Percentiles rank a stretch among this genome's conserved stretches.
These are phyloP conservation scores for Metschnikowia lochheadii DNA, from an alignment of 805 yeast genomes.

Conservation along the genomic window DNA sequence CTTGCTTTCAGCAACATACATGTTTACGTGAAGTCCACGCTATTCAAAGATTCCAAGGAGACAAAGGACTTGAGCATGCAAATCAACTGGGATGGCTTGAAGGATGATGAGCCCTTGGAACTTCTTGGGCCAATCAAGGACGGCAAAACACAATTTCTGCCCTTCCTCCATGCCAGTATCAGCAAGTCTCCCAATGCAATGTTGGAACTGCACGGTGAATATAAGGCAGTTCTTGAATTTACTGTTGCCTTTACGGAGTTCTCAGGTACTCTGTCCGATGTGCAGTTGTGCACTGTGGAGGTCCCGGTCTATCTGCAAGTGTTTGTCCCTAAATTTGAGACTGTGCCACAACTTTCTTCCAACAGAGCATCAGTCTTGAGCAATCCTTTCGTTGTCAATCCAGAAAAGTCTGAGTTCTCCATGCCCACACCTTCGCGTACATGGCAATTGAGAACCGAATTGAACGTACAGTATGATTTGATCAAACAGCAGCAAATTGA, in stretches of 20 bases:
- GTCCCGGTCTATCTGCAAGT: conserved; percentile 24
- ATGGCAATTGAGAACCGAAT: conserved; percentile 24
- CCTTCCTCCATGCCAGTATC: conserved; percentile 22
- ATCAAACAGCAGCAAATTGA: conserved; percentile 13
- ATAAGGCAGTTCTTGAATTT: conserved; percentile 20
- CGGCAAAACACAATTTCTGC: conserved; percentile 6
- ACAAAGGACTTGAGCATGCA: conserved; percentile 19
- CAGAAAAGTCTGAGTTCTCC: conserved; percentile 11
- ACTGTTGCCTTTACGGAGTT: conserved; percentile 22
- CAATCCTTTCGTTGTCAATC: conserved; percentile 29
- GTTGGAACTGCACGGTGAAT: conserved; percentile 6
- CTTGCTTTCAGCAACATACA: conserved; percentile 19
- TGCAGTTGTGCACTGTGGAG: conserved; percentile 20
- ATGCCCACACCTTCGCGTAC: conserved; percentile 32
- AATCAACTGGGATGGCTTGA: conserved; percentile 32
- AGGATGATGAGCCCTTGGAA: conserved; percentile 38
- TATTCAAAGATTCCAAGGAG: conserved; percentile 14
- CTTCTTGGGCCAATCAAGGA: conserved; percentile 16
- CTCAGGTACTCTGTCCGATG: conserved; percentile 19
- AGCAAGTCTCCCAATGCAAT: conserved; percentile 20
- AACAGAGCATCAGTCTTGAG: conserved; percentile 29
- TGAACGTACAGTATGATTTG: conserved; percentile 5
- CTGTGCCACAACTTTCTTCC: conserved; percentile 28
- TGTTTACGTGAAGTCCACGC: conserved; percentile 20
- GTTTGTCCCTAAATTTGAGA: conserved; percentile 21